A percentile compares a stretch with the other conserved stretches of the same genome.
These are phyloP conservation scores for Didymella exigua DNA, from an alignment of 2,329 filamentous ascomycete genomes.

Conservation along the genomic window DNA sequence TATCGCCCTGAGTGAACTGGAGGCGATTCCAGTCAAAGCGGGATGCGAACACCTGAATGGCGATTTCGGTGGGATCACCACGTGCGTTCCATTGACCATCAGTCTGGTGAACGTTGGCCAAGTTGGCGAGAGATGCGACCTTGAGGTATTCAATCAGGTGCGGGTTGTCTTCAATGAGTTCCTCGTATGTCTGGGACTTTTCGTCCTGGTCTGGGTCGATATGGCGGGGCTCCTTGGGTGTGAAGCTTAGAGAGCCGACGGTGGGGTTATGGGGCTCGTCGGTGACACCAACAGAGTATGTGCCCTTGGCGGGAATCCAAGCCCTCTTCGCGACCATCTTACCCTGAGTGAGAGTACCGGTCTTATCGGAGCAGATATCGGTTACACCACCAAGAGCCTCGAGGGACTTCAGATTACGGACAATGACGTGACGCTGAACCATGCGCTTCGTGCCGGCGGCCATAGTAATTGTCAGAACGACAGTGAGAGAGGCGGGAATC, in stretches of 20 bases:
- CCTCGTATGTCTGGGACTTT: conserved; percentile 27
- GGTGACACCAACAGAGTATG: conserved; percentile 40
- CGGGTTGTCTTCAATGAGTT: conserved; percentile 35
- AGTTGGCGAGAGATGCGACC: conserved; percentile 52
- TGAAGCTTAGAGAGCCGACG: conserved; percentile 38
- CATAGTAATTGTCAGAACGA: conserved; percentile 48
- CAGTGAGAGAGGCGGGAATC: conserved; percentile 46
- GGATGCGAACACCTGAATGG: conserved; percentile 73
- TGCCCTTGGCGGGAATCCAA: conserved; percentile 44
- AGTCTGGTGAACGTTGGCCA: conserved; percentile 56
- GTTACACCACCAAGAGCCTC: conserved; percentile 48
- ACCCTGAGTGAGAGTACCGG: conserved; percentile 43
- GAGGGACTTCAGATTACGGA: conserved; percentile 44
- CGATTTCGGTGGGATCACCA: conserved; percentile 66
- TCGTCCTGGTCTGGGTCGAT: conserved; percentile 40
- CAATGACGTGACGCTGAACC: conserved; percentile 44
- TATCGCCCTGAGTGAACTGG: conserved; percentile 48
- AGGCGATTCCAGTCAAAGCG: conserved; percentile 67
- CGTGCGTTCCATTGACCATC: conserved; percentile 46
- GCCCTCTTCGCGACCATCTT: conserved; percentile 45
- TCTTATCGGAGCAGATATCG: conserved; percentile 44
- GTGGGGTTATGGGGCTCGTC: conserved; percentile 42
- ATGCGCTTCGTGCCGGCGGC: conserved; percentile 47
- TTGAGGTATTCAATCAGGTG: conserved; percentile 44
- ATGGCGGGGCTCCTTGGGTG: conserved; percentile 28